phyloP scores from a whole-genome alignment of 2,329 filamentous ascomycete species.

The Delphinella strobiligena region DNA sequence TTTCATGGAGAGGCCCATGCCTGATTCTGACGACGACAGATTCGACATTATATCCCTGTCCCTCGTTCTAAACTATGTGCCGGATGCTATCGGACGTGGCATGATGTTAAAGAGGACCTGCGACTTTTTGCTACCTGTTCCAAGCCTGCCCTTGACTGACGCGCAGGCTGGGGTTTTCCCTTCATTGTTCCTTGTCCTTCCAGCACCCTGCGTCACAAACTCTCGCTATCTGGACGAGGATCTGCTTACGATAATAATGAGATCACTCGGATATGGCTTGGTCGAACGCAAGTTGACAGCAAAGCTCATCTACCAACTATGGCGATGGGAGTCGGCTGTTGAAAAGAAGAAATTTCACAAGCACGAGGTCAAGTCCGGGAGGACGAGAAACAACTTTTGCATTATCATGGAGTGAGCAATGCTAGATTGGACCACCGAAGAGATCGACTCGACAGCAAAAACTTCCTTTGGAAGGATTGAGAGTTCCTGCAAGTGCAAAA shows the following conservation, averaged over 20 bases:
- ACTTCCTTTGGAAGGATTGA: too few species aligned
- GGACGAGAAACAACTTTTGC: constrained; percentile 78
- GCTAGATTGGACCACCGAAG: too few species aligned
- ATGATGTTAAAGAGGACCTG: constrained; percentile 73
- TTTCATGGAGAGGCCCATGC: constrained; percentile 81
- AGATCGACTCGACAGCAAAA: too few species aligned
- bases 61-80: constrained; percentile 88
- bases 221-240: constrained; percentile 76
- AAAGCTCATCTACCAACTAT: constrained; percentile 85
- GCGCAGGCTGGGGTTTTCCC: constrained; percentile 38
- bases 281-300: constrained; percentile 59
- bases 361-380: constrained; percentile 62
- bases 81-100: constrained; percentile 60
- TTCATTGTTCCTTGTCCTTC: constrained; percentile 77
- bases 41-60: constrained; percentile 91
- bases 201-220: constrained; percentile 76
- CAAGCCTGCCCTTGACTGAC: constrained; percentile 8
- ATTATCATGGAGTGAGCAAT: constrained; percentile 47
- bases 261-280: constrained; percentile 58
- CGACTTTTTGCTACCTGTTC: constrained; percentile 46
- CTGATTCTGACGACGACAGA: constrained; percentile 44
- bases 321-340: constrained; percentile 37
- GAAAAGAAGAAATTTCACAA: constrained; percentile 47
- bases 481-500: too few species aligned
- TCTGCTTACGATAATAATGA: constrained; percentile 61